phyloP scores from a whole-genome alignment of 2,329 filamentous ascomycete genomes.

The Alternaria tenuissima region DNA sequence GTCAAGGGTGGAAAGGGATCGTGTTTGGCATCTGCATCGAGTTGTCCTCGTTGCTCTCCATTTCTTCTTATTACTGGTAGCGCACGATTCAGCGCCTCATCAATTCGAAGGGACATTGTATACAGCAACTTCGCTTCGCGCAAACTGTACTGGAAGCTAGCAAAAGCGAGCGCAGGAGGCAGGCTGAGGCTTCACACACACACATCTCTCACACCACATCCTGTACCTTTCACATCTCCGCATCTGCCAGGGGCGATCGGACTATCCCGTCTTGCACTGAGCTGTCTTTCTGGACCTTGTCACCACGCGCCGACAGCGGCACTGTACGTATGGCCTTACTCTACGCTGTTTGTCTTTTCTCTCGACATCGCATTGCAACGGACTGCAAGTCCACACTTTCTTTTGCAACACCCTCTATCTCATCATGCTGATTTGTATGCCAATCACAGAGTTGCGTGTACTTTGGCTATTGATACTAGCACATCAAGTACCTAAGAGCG shows the following conservation, averaged over 20 bases:
- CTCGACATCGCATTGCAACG: conserved; percentile 18
- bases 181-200: conserved; percentile 38
- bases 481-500: conserved; percentile 51
- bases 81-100: conserved; percentile 31
- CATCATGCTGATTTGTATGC: conserved; percentile 48
- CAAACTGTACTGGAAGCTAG: conserved; percentile 38
- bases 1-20: conserved; percentile 21
- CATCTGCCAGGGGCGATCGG: conserved; percentile 54
- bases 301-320: conserved; percentile 42
- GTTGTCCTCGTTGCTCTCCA: conserved; percentile 21
- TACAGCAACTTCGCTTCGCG: conserved; percentile 29
- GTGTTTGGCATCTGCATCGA: conserved; percentile 24
- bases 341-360: conserved; percentile 33
- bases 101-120: conserved; percentile 38
- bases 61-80: conserved; percentile 34
- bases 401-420: conserved; percentile 25
- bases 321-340: conserved; percentile 53
- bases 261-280: conserved; percentile 42
- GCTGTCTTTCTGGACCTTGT: conserved; percentile 45
- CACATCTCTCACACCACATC: conserved; percentile 40
- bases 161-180: conserved; percentile 35
- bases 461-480: conserved; percentile 46
- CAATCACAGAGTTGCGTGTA: conserved; percentile 50
- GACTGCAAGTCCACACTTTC: conserved; percentile 22
- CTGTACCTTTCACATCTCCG: conserved; percentile 49